A percentile compares a stretch with the other conserved stretches of the same genome.
Conservation (phyloP, 1,284 basidiomycete genomes). For the Sanghuangporus baumii region DNA sequence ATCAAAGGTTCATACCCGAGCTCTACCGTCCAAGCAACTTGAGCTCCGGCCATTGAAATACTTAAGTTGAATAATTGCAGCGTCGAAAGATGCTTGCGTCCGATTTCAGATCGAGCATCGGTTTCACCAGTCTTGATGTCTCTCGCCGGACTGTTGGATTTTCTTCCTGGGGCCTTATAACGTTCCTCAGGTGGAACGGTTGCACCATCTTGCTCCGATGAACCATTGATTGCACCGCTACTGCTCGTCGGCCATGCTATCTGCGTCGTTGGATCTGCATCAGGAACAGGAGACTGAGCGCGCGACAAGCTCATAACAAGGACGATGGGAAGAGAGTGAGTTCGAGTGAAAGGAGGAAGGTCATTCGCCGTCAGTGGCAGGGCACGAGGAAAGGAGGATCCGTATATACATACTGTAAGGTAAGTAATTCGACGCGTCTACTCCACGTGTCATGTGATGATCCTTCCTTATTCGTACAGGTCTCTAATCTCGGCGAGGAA, state of each 20-base stretch:
- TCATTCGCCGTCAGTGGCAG: too few relatives aligned
- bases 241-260: constrained; percentile 65
- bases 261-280: constrained; percentile 68
- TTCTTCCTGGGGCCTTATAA: neutral
- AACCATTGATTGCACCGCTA: constrained; percentile 27
- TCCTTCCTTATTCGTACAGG: neutral
- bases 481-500: neutral
- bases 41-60: constrained; percentile 86
- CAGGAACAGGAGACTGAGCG: constrained; percentile 22
- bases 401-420: neutral
- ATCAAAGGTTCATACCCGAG: constrained; percentile 50
- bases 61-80: constrained; percentile 73
- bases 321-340: neutral
- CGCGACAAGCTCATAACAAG: neutral
- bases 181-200: neutral
- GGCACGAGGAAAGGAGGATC: neutral
- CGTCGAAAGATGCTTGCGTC: constrained; percentile 45
- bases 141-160: neutral
- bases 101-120: constrained; percentile 20
- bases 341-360: neutral
- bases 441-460: neutral
- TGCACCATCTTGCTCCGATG: neutral
- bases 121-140: neutral
- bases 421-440: neutral
- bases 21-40: constrained; percentile 90